These are phyloP conservation scores for Pelargonium australe DNA, from an alignment of 441 rosid species.

Conservation along the genomic window DNA sequence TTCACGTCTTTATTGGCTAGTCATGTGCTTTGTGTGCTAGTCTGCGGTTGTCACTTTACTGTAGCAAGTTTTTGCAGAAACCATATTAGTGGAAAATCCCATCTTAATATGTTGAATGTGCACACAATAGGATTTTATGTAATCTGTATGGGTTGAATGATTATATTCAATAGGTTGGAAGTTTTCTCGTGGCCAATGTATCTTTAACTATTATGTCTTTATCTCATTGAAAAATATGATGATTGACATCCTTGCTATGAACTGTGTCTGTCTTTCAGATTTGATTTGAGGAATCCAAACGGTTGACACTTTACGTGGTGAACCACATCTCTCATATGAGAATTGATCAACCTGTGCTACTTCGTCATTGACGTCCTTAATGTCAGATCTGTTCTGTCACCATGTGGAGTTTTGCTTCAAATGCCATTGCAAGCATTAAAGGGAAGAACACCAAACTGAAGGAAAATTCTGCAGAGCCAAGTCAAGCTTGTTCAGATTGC, in stretches of 20 bases:
- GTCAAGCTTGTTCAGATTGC: slow-evolving; percentile 21
- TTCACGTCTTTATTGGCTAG: background rate
- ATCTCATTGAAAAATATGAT: background rate
- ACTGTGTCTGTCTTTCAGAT: slow-evolving; percentile 9
- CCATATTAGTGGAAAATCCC: too few relatives aligned
- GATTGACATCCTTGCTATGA: background rate
- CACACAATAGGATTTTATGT: too few relatives aligned
- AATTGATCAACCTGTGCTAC: background rate
- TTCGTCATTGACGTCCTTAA: background rate
- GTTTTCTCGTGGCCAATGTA: background rate
- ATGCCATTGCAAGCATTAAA: slow-evolving; percentile 22
- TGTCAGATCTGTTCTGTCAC: background rate
- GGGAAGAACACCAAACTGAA: slow-evolving; percentile 12
- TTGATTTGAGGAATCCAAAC: background rate
- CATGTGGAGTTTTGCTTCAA: slow-evolving; percentile 27
- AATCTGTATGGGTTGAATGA: too few relatives aligned
- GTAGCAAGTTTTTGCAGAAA: too few relatives aligned
- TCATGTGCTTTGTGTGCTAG: background rate
- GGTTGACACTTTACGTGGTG: background rate
- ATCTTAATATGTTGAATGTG: too few relatives aligned
- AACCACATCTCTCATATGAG: background rate
- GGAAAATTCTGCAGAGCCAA: slow-evolving; percentile 18
- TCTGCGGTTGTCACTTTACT: too few relatives aligned
- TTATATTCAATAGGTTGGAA: too few relatives aligned
- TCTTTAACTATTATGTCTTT: background rate